These are phyloP conservation scores for Gloeostereum incarnatum DNA, from an alignment of 768 basidiomycete genomes.

Conservation along the genomic window DNA sequence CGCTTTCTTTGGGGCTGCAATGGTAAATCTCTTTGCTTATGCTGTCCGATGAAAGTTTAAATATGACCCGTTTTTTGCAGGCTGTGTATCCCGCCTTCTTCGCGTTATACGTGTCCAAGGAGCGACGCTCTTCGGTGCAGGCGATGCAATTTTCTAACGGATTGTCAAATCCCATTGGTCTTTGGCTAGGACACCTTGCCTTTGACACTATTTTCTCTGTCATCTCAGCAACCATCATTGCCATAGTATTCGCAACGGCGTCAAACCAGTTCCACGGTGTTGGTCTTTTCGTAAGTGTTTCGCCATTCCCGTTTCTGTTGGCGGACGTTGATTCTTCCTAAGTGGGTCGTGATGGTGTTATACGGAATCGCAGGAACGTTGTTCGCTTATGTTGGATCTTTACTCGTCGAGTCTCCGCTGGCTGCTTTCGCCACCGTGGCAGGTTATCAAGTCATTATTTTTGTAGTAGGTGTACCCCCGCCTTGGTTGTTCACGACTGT, in stretches of 20 bases:
- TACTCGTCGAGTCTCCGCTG: constrained; percentile 54
- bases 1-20: constrained; percentile 62
- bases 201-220: constrained; percentile 59
- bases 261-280: constrained; percentile 61
- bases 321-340: no score
- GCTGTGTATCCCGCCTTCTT: constrained; percentile 79
- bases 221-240: constrained; percentile 53
- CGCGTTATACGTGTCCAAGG: constrained; percentile 65
- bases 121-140: constrained; percentile 64
- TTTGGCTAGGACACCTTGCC: constrained; percentile 75
- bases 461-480: constrained; percentile 37
- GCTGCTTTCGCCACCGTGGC: constrained; percentile 68
- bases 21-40: constrained; percentile 33
- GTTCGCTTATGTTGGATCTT: constrained; percentile 58
- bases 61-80: constrained; percentile 12
- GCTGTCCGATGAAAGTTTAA: background rate
- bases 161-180: constrained; percentile 53
- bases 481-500: background rate
- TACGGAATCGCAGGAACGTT: constrained; percentile 64
- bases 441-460: constrained; percentile 67
- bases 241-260: constrained; percentile 47
- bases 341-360: constrained; percentile 67
- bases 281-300: constrained; percentile 44
- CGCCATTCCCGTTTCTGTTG: constrained; percentile 1
- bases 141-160: constrained; percentile 82